phyloP scores from a whole-genome alignment of 2,329 filamentous ascomycete genomes.

The Teratosphaeria pseudoeucalypti region DNA sequence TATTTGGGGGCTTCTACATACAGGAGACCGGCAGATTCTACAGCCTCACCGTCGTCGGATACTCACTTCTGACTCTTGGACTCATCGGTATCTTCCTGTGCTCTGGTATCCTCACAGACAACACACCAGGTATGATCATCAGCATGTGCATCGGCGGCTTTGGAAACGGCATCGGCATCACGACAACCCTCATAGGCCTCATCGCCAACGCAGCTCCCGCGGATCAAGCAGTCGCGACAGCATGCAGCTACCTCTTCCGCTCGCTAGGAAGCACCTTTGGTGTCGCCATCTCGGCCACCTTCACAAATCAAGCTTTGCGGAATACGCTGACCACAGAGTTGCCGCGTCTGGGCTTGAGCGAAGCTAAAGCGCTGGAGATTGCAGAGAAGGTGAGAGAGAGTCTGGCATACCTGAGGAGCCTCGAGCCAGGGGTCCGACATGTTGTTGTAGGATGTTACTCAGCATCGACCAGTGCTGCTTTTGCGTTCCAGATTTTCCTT shows the following conservation, averaged over 20 bases:
- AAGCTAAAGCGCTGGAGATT: constrained; percentile 53
- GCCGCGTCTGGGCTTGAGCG: constrained; percentile 30
- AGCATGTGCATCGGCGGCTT: constrained; percentile 48
- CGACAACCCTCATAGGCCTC: constrained; percentile 44
- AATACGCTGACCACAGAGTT: constrained; percentile 45
- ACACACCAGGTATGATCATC: constrained; percentile 42
- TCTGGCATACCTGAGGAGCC: constrained; percentile 55
- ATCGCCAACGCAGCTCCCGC: constrained; percentile 53
- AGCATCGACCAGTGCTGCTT: constrained; percentile 42
- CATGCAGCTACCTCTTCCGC: constrained; percentile 72
- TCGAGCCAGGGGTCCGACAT: constrained; percentile 49
- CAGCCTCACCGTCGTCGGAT: constrained; percentile 52
- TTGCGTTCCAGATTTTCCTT: constrained; percentile 41
- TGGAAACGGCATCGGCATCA: constrained; percentile 42
- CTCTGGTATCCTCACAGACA: constrained; percentile 43
- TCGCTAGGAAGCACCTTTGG: constrained; percentile 57
- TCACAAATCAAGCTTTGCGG: constrained; percentile 60
- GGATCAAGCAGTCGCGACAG: constrained; percentile 65
- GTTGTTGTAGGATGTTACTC: constrained; percentile 60
- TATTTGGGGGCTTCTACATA: constrained; percentile 58
- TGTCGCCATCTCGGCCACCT: constrained; percentile 58
- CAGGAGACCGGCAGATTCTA: constrained; percentile 62
- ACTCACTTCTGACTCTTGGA: constrained; percentile 44
- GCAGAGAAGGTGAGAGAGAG: constrained; percentile 60
- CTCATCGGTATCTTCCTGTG: constrained; percentile 47